Evolutionary conservation across 768 basidiomycete genomes (phyloP).

Genomic region (Terana coerulea): DNA sequence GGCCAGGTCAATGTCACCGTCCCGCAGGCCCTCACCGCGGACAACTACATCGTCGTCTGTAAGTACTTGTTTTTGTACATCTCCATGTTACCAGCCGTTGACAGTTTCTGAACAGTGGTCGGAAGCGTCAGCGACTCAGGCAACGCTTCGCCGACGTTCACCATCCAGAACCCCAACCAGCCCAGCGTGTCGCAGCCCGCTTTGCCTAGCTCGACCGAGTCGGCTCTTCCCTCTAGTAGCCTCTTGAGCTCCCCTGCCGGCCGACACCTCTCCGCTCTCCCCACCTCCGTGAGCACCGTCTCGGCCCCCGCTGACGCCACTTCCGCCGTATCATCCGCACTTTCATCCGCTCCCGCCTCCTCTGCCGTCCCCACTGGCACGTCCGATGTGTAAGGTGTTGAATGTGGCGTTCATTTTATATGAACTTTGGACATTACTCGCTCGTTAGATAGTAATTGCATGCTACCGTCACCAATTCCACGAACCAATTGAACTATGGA

Average conservation of each 20-base stretch:
- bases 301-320: not conserved
- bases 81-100: not conserved
- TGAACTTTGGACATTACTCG: too few relatives aligned
- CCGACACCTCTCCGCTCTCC: not conserved
- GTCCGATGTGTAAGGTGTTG: too few relatives aligned
- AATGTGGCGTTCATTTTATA: too few relatives aligned
- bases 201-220: too few relatives aligned
- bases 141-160: conserved; percentile 27
- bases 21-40: conserved; percentile 31
- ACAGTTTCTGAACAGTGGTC: conserved; percentile 32
- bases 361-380: not conserved
- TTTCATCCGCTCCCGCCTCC: not conserved
- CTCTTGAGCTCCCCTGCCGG: too few relatives aligned
- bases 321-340: not conserved
- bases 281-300: not conserved
- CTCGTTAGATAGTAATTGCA: too few relatives aligned
- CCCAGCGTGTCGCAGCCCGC: too few relatives aligned
- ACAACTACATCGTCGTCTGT: conserved; percentile 43
- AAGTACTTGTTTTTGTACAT: not conserved
- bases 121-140: conserved; percentile 39
- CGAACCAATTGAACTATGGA: too few relatives aligned
- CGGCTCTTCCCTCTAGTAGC: too few relatives aligned
- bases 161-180: conserved; percentile 20
- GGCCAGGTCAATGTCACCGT: conserved; percentile 38
- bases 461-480: too few relatives aligned